A percentile compares a stretch with the other conserved stretches of the same genome.
Conservation (phyloP, 2,329 filamentous ascomycete genomes). For the Hawksworthiomyces lignivorus region DNA sequence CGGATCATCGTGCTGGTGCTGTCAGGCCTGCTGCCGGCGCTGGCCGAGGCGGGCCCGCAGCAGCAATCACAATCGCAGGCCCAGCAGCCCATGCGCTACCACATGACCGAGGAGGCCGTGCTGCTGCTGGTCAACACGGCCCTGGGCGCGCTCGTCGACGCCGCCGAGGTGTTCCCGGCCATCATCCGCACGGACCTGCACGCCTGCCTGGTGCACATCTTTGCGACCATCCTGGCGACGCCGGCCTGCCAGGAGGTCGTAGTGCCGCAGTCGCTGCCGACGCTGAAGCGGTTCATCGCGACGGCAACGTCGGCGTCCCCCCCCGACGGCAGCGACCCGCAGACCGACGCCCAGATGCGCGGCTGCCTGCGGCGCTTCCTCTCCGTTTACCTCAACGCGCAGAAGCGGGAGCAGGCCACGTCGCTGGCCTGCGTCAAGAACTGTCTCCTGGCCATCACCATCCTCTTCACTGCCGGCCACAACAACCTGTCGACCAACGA, state of each 20-base stretch:
- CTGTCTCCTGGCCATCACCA: slow-evolving; percentile 76
- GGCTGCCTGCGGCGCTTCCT: slow-evolving; percentile 78
- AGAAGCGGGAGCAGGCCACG: slow-evolving; percentile 65
- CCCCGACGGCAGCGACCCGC: slow-evolving; percentile 34
- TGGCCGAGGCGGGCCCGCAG: slow-evolving; percentile 36
- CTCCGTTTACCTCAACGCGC: slow-evolving; percentile 66
- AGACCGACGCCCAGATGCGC: slow-evolving; percentile 63
- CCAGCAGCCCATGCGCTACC: slow-evolving; percentile 42
- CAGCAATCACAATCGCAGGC: background rate
- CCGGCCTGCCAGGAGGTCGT: slow-evolving; percentile 80
- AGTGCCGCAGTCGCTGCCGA: slow-evolving; percentile 81
- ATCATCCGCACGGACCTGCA: slow-evolving; percentile 96
- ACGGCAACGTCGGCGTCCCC: slow-evolving; percentile 53
- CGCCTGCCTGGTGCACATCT: slow-evolving; percentile 94
- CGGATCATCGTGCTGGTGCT: slow-evolving; percentile 92
- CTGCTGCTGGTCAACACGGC: slow-evolving; percentile 71
- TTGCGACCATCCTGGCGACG: slow-evolving; percentile 84
- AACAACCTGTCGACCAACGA: slow-evolving; percentile 69
- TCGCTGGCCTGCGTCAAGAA: slow-evolving; percentile 90
- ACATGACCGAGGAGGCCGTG: slow-evolving; percentile 81
- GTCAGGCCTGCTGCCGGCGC: slow-evolving; percentile 76
- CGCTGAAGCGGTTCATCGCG: slow-evolving; percentile 82
- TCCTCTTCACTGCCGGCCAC: slow-evolving; percentile 77
- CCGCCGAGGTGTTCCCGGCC: slow-evolving; percentile 88
- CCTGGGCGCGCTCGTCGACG: slow-evolving; percentile 83